phyloP scores from a whole-genome alignment of 306 rosid species.

The Corylus heterophylla region DNA sequence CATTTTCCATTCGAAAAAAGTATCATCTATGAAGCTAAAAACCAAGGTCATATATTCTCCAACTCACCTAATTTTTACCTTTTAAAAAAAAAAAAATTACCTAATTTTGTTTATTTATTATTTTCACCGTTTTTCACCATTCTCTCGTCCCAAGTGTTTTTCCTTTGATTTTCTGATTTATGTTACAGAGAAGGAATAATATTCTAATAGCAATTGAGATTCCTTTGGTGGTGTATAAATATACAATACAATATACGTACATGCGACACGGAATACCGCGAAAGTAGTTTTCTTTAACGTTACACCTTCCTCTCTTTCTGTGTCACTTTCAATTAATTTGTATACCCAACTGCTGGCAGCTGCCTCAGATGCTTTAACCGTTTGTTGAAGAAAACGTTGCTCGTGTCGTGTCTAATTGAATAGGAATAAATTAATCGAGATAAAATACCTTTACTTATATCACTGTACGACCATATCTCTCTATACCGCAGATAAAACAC shows the following conservation, averaged over 20 bases:
- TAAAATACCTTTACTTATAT: not conserved
- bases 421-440: not conserved
- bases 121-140: too few species aligned
- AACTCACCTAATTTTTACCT: too few species aligned
- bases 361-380: slow-evolving; percentile 19
- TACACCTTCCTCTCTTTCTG: slow-evolving; percentile 27
- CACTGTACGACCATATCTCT: not conserved
- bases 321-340: not conserved
- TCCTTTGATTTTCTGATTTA: too few species aligned
- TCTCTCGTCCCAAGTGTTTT: too few species aligned
- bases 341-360: not conserved
- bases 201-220: too few species aligned
- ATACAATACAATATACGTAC: not conserved
- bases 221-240: not conserved
- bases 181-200: too few species aligned
- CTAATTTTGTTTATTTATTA: too few species aligned
- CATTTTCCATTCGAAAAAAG: too few species aligned
- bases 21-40: too few species aligned
- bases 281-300: slow-evolving; percentile 25
- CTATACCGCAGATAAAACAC: too few species aligned
- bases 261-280: slow-evolving; percentile 20
- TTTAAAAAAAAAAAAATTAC: too few species aligned
- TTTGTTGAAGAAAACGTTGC: slow-evolving; percentile 20
- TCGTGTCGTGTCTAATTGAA: not conserved
- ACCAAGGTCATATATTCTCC: too few species aligned